phyloP scores from a whole-genome alignment of 2,329 filamentous ascomycete species.

The Cladosporium sp. region DNA sequence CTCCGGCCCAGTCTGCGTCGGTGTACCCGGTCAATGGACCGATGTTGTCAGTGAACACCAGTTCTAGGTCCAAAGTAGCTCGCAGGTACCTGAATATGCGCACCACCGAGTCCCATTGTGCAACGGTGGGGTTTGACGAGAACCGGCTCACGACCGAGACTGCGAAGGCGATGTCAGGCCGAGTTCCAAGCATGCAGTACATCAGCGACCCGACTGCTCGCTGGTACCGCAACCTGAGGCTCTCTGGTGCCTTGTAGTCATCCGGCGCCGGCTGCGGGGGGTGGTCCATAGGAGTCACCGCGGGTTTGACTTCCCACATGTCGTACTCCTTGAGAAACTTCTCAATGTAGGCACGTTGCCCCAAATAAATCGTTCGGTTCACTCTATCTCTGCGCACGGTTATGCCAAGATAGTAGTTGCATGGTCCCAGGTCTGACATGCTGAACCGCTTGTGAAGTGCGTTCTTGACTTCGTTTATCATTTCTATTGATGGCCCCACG shows the following conservation, averaged over 20 bases:
- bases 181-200: conserved; percentile 22
- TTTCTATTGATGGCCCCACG: conserved; percentile 7
- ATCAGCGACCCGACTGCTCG: conserved; percentile 18
- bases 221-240: conserved; percentile 6
- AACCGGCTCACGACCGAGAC: conserved; percentile 17
- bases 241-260: background rate
- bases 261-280: background rate
- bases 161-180: conserved; percentile 19
- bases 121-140: conserved; percentile 13
- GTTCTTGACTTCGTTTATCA: conserved; percentile 20
- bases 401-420: conserved; percentile 26
- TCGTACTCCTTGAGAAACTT: conserved; percentile 18
- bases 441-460: conserved; percentile 20
- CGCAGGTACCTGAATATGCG: conserved; percentile 14
- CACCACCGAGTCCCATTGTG: conserved; percentile 15
- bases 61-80: conserved; percentile 10
- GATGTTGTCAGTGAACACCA: conserved; percentile 14
- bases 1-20: conserved; percentile 21
- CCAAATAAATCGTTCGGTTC: conserved; percentile 15
- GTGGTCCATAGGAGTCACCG: conserved; percentile 18
- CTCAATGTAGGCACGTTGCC: conserved; percentile 23
- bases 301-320: conserved; percentile 10
- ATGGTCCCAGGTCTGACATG: conserved; percentile 25
- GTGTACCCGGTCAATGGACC: conserved; percentile 17
- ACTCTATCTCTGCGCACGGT: conserved; percentile 17